A percentile compares a stretch with the other conserved stretches of the same genome.
Evolutionary conservation across 768 basidiomycete species (phyloP).

Genomic region (Chalciporus piperatus): DNA sequence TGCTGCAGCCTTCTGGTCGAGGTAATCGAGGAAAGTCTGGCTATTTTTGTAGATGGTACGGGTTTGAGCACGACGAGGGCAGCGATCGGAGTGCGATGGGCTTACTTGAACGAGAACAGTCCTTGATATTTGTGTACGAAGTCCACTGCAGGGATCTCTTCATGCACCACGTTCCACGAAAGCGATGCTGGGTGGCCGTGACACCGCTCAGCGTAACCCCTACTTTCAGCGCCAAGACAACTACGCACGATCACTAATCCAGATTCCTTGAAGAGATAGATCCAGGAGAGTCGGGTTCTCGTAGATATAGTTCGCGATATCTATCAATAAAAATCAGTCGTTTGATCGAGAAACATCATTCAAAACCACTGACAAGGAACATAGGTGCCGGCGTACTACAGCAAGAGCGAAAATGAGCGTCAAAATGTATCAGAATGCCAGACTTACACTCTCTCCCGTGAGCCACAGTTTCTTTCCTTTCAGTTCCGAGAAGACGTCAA

Average conservation of each 20-base stretch:
- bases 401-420: background rate
- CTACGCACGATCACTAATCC: slow-evolving; percentile 67
- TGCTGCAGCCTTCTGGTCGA: slow-evolving; percentile 48
- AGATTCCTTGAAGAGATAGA: slow-evolving; percentile 64
- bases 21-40: slow-evolving; percentile 56
- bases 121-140: slow-evolving; percentile 72
- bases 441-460: slow-evolving; percentile 70
- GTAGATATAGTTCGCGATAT: slow-evolving; percentile 75
- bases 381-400: slow-evolving; percentile 73
- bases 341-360: background rate
- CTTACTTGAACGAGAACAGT: slow-evolving; percentile 73
- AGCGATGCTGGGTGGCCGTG: slow-evolving; percentile 42
- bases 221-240: background rate
- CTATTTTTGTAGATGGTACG: slow-evolving; percentile 30
- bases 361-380: slow-evolving; percentile 44
- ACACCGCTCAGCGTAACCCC: too few species aligned
- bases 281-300: slow-evolving; percentile 51
- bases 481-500: slow-evolving; percentile 69
- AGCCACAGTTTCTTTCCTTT: slow-evolving; percentile 71
- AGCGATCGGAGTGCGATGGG: background rate
- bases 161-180: slow-evolving; percentile 62
- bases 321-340: slow-evolving; percentile 31
- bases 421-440: background rate
- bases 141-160: slow-evolving; percentile 67
- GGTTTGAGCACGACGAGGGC: background rate